phyloP scores from a whole-genome alignment of 768 basidiomycete genomes.

The Lactarius pseudohatsudake region DNA sequence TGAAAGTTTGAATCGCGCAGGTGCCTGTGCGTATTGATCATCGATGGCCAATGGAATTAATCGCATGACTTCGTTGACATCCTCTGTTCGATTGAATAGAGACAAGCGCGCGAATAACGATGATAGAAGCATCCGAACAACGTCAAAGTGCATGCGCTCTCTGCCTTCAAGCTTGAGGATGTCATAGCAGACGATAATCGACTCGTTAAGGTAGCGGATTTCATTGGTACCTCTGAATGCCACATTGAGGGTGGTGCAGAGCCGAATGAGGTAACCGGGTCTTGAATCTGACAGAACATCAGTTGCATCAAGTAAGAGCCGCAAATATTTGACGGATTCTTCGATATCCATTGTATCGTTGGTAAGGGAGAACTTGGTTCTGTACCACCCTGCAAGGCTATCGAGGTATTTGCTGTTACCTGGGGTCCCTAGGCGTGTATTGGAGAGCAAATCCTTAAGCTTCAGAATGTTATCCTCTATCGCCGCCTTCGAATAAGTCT shows the following conservation, averaged over 20 bases:
- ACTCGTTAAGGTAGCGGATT: neutral
- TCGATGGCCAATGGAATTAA: neutral
- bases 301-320: neutral
- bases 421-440: neutral
- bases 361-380: neutral
- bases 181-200: neutral
- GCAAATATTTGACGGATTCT: slow-evolving; percentile 1
- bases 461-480: neutral
- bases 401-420: neutral
- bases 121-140: neutral
- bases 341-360: neutral
- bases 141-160: neutral
- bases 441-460: neutral
- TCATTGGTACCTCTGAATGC: neutral
- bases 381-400: neutral
- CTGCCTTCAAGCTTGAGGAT: neutral
- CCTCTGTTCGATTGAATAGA: neutral
- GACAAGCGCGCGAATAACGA: neutral
- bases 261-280: no score
- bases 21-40: neutral
- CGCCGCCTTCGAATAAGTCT: neutral
- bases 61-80: neutral
- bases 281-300: neutral
- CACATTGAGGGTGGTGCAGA: no score
- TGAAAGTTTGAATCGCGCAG: neutral